These are phyloP conservation scores for Arabis hirsuta DNA, from an alignment of 345 rosid species.

Conservation along the genomic window DNA sequence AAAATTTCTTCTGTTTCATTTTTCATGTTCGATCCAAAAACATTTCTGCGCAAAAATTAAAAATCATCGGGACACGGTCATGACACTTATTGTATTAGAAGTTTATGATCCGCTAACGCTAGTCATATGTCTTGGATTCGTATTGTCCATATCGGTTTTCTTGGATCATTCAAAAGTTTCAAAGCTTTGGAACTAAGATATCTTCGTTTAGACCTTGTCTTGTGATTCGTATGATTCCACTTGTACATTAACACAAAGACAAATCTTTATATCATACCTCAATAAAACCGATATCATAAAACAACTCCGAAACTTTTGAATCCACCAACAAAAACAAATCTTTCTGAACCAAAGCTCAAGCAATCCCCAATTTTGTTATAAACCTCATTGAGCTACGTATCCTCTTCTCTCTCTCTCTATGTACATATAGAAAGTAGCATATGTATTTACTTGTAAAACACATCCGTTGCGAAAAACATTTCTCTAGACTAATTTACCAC, in stretches of 20 bases:
- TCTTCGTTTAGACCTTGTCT: too few species aligned
- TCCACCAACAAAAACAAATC: conserved; percentile 14
- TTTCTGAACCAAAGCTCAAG: conserved; percentile 1
- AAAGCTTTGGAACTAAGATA: too few species aligned
- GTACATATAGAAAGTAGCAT: conserved; percentile 34
- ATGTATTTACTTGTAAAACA: not conserved
- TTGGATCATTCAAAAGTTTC: too few species aligned
- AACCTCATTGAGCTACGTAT: conserved; percentile 2
- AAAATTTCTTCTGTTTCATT: too few species aligned
- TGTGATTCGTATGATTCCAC: too few species aligned
- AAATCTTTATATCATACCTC: not conserved
- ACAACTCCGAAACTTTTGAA: conserved; percentile 15
- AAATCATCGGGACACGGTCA: too few species aligned
- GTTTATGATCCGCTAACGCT: too few species aligned
- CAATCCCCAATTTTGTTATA: conserved; percentile 5
- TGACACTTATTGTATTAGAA: too few species aligned
- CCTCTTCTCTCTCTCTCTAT: conserved; percentile 12
- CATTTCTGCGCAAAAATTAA: too few species aligned
- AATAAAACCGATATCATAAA: conserved; percentile 6
- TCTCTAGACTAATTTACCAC: conserved; percentile 40
- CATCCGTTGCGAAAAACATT: not conserved
- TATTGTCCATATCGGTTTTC: too few species aligned
- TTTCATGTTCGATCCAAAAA: too few species aligned
- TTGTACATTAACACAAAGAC: not conserved
- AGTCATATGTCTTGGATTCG: too few species aligned